Percentiles rank a stretch among this genome's conserved stretches.
phyloP scores from a whole-genome alignment of 345 rosid species.

The Pelargonium nanum region DNA sequence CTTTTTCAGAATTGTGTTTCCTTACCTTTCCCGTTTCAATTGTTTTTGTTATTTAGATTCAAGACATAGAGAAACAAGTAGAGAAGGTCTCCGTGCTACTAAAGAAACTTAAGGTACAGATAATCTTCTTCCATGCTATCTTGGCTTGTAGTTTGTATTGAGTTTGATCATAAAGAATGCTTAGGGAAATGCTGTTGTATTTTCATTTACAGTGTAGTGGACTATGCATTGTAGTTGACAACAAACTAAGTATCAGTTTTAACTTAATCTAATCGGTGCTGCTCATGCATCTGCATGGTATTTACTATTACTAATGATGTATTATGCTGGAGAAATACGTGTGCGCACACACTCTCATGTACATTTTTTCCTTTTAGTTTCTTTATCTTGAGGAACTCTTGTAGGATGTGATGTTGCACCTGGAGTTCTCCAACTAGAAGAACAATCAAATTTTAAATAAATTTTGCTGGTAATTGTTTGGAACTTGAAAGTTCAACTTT shows the following conservation, averaged over 20 bases:
- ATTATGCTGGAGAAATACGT: too few relatives aligned
- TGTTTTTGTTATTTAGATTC: constrained; percentile 28
- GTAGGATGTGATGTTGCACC: too few relatives aligned
- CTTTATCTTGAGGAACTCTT: too few relatives aligned
- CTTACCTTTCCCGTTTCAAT: constrained; percentile 3
- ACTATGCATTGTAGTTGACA: background rate
- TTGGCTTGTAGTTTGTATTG: background rate
- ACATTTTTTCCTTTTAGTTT: too few relatives aligned
- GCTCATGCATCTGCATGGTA: too few relatives aligned
- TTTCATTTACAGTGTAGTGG: too few relatives aligned
- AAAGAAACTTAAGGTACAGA: constrained; percentile 49
- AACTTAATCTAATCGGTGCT: background rate
- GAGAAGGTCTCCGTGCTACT: constrained; percentile 43
- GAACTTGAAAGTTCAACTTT: too few relatives aligned
- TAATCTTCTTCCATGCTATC: constrained; percentile 3
- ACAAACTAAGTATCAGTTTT: background rate
- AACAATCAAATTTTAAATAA: too few relatives aligned
- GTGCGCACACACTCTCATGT: too few relatives aligned
- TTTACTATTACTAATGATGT: too few relatives aligned
- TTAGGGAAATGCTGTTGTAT: background rate
- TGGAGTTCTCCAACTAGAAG: too few relatives aligned
- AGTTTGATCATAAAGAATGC: background rate
- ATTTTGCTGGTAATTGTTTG: too few relatives aligned
- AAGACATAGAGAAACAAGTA: constrained; percentile 52
- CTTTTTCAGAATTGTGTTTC: background rate